These are phyloP conservation scores for Sesbania bispinosa DNA, from an alignment of 306 rosid species.

Conservation along the genomic window DNA sequence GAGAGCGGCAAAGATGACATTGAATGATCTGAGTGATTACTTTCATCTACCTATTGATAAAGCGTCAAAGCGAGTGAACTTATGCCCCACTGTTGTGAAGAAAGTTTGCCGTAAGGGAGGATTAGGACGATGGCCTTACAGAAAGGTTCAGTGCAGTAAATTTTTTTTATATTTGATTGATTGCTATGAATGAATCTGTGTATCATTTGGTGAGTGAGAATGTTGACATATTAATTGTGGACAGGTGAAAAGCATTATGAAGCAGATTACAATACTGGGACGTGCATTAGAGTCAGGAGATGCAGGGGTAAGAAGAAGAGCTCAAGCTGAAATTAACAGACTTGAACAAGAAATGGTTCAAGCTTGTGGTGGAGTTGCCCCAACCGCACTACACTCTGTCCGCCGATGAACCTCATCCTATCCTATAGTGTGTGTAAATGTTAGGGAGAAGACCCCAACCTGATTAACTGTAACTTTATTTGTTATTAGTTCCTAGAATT, in stretches of 20 bases:
- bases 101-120: slow-evolving; percentile 57
- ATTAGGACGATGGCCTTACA: slow-evolving; percentile 66
- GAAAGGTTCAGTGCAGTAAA: slow-evolving; percentile 49
- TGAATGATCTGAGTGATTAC: slow-evolving; percentile 40
- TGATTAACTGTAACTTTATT: neutral
- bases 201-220: neutral
- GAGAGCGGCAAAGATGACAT: slow-evolving; percentile 44
- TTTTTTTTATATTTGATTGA: neutral
- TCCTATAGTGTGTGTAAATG: neutral
- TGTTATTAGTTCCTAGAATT: neutral
- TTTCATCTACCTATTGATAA: slow-evolving; percentile 59
- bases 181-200: neutral
- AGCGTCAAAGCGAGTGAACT: slow-evolving; percentile 39
- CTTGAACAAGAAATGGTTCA: slow-evolving; percentile 37
- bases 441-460: neutral
- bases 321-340: slow-evolving; percentile 44
- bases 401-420: neutral
- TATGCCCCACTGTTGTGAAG: slow-evolving; percentile 69
- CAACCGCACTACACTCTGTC: slow-evolving; percentile 26
- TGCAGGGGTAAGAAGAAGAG: slow-evolving; percentile 27
- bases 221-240: neutral
- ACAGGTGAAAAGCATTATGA: slow-evolving; percentile 50
- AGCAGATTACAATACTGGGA: slow-evolving; percentile 33
- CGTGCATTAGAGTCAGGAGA: slow-evolving; percentile 7
- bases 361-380: slow-evolving; percentile 37